Evolutionary conservation across 352 stramenopile genomes (phyloP).

Genomic region (Globisporangium irregulare): DNA sequence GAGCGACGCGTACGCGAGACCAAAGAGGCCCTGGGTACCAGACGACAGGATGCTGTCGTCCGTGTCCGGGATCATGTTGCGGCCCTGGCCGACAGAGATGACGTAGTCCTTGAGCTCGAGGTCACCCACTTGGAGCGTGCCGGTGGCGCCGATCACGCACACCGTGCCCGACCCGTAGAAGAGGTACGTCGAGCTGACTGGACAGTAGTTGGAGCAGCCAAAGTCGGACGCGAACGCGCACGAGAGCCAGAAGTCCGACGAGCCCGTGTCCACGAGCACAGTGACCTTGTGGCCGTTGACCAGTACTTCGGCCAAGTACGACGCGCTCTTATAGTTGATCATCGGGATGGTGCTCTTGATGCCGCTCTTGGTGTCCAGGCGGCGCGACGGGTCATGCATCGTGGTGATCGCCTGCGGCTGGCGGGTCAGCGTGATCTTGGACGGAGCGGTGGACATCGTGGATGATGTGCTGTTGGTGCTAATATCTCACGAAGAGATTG

Average conservation of each 20-base stretch:
- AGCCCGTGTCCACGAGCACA: slow-evolving; percentile 76
- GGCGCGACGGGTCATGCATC: not conserved
- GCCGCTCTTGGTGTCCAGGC: not conserved
- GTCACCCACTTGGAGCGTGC: slow-evolving; percentile 43
- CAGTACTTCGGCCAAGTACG: slow-evolving; percentile 56
- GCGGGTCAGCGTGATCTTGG: slow-evolving; percentile 3
- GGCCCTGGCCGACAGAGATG: slow-evolving; percentile 46
- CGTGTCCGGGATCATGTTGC: slow-evolving; percentile 40
- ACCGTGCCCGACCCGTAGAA: slow-evolving; percentile 63
- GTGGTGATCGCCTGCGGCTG: not conserved
- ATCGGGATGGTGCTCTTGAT: slow-evolving; percentile 5
- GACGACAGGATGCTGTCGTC: slow-evolving; percentile 34
- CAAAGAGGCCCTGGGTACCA: slow-evolving; percentile 58
- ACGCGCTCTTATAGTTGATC: slow-evolving; percentile 48
- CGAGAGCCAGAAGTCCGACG: slow-evolving; percentile 67
- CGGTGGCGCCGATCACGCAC: slow-evolving; percentile 41
- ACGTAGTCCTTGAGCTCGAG: slow-evolving; percentile 45
- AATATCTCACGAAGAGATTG: not conserved
- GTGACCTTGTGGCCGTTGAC: slow-evolving; percentile 39
- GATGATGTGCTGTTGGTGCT: not conserved
- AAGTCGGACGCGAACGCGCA: slow-evolving; percentile 13
- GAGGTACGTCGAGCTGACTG: slow-evolving; percentile 36
- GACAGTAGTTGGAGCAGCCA: slow-evolving; percentile 40
- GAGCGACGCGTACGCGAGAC: slow-evolving; percentile 53
- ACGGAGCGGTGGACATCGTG: not conserved